Conservation (phyloP, 805 yeast species). For the Cyberlindnera bimundalis region DNA sequence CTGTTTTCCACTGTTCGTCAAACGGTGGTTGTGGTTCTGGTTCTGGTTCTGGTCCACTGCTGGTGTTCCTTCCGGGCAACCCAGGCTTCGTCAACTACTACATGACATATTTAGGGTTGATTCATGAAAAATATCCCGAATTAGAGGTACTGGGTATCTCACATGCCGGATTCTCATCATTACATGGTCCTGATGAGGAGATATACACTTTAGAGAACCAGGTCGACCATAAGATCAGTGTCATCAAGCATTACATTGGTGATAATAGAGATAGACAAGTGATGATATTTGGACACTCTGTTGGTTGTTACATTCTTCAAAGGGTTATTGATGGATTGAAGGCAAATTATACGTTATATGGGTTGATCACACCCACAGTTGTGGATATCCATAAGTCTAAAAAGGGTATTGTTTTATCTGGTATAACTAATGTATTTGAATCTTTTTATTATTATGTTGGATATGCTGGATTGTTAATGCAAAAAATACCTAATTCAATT, state of each 20-base stretch:
- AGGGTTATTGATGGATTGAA: conserved; percentile 36
- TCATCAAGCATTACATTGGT: conserved; percentile 38
- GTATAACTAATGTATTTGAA: conserved; percentile 25
- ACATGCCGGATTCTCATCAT: conserved; percentile 52
- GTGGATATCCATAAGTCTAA: conserved; percentile 50
- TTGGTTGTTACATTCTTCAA: conserved; percentile 65
- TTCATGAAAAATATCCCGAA: conserved; percentile 37
- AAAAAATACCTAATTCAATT: conserved; percentile 25
- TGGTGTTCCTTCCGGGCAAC: conserved; percentile 70
- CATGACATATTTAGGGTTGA: conserved; percentile 46
- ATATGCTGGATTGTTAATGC: conserved; percentile 26
- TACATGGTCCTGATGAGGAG: conserved; percentile 17
- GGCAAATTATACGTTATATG: conserved; percentile 41
- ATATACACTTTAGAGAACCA: conserved; percentile 50
- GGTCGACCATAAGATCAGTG: conserved; percentile 50
- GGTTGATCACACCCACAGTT: conserved; percentile 69
- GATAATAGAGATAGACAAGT: conserved; percentile 32
- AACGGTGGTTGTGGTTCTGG: too few relatives aligned
- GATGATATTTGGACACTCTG: conserved; percentile 62
- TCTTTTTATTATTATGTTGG: conserved; percentile 32
- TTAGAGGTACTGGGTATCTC: conserved; percentile 58
- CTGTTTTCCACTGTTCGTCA: conserved; percentile 9
- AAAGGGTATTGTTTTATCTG: conserved; percentile 35
- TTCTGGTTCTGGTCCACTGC: conserved; percentile 39
- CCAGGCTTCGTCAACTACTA: conserved; percentile 73